Evolutionary conservation across 1,139 yeast genomes (phyloP).

Genomic region (Debaryomycetaceae sp.): DNA sequence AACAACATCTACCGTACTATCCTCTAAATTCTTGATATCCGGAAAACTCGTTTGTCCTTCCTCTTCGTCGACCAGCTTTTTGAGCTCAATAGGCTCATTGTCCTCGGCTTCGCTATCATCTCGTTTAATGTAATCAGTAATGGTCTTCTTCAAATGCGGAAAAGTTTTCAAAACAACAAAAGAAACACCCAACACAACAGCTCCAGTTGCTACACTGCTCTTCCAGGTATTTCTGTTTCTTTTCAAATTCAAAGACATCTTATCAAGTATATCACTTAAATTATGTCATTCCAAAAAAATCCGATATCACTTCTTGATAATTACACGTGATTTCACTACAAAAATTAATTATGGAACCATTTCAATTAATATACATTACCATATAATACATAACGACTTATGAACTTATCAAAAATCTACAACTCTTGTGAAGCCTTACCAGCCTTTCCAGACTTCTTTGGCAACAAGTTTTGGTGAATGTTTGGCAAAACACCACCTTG

Average conservation of each 20-base stretch:
- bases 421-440: slow-evolving; percentile 81
- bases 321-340: not conserved
- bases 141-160: slow-evolving; percentile 43
- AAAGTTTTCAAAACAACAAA: slow-evolving; percentile 46
- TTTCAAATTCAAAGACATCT: slow-evolving; percentile 11
- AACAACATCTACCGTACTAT: slow-evolving; percentile 18
- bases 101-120: slow-evolving; percentile 7
- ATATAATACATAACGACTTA: not conserved
- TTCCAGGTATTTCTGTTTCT: slow-evolving; percentile 10
- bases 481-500: slow-evolving; percentile 99
- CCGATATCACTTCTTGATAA: slow-evolving; percentile 1
- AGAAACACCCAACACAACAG: slow-evolving; percentile 43
- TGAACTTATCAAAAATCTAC: slow-evolving; percentile 33
- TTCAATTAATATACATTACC: slow-evolving; percentile 7
- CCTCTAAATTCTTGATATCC: slow-evolving; percentile 5
- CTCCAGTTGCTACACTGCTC: slow-evolving; percentile 31
- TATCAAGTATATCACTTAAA: not conserved
- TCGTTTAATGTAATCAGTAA: slow-evolving; percentile 19
- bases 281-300: not conserved
- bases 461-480: slow-evolving; percentile 92
- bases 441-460: slow-evolving; percentile 82
- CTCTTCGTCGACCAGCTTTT: slow-evolving; percentile 8
- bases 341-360: not conserved
- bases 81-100: slow-evolving; percentile 23
- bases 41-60: slow-evolving; percentile 3